These are phyloP conservation scores for Apiospora rasikravindrae DNA, from an alignment of 2,329 filamentous ascomycete species.

Conservation along the genomic window DNA sequence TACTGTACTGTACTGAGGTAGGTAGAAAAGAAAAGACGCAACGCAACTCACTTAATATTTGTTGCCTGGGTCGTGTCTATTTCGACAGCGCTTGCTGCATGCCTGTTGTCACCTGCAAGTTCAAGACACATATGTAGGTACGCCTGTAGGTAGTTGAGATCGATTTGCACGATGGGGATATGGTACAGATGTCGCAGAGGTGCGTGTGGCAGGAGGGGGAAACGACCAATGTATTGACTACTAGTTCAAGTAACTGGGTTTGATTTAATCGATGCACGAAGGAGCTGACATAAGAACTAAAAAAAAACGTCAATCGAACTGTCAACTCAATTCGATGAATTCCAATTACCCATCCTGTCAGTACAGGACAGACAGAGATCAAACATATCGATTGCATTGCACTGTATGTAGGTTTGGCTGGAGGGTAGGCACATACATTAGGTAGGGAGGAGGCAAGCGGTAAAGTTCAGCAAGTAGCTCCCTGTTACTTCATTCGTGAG, in stretches of 20 bases:
- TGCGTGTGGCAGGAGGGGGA: neutral
- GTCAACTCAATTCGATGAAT: neutral
- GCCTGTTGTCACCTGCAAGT: neutral
- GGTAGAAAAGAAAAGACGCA: neutral
- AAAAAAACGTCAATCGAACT: conserved; percentile 4
- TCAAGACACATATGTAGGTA: conserved; percentile 2
- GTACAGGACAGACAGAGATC: neutral
- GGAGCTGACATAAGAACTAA: conserved; percentile 16
- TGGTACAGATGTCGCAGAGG: conserved; percentile 2
- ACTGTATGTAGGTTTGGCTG: neutral
- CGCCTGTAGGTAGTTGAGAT: neutral
- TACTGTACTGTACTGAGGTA: no score
- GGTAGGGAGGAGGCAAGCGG: no score
- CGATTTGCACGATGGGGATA: neutral
- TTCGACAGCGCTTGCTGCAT: neutral
- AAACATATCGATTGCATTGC: neutral
- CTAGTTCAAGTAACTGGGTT: conserved; percentile 7
- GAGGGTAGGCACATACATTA: neutral
- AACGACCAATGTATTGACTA: neutral
- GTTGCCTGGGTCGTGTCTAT: neutral
- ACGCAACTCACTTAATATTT: neutral
- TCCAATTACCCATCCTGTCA: neutral
- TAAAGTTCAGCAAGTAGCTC: neutral
- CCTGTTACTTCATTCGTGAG: neutral
- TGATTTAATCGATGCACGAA: conserved; percentile 10